A percentile compares a stretch with the other conserved stretches of the same genome.
Evolutionary conservation across 2,329 filamentous ascomycete species (phyloP).

Genomic region (Penicillium rolfsii): DNA sequence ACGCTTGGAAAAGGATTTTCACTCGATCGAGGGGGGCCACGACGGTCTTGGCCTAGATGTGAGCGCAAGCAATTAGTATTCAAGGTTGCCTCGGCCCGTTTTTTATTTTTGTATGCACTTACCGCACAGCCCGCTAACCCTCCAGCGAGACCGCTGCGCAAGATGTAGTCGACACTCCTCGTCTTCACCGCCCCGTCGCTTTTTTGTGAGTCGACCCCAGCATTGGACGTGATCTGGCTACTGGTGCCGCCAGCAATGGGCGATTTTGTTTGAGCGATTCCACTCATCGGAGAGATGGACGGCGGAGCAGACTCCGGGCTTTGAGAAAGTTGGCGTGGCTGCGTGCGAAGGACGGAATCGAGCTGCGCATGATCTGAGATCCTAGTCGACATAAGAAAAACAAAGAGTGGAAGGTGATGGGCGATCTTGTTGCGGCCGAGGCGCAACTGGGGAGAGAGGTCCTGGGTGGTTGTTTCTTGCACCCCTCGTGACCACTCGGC

Average conservation of each 20-base stretch:
- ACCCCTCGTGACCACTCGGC: slow-evolving; percentile 32
- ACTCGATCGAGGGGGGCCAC: slow-evolving; percentile 96
- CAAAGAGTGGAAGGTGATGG: slow-evolving; percentile 2
- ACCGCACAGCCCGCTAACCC: slow-evolving; percentile 91
- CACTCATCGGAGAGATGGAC: slow-evolving; percentile 37
- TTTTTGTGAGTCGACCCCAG: slow-evolving; percentile 22
- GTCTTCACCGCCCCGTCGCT: slow-evolving; percentile 43
- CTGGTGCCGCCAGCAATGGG: slow-evolving; percentile 26
- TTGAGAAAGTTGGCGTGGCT: slow-evolving; percentile 14
- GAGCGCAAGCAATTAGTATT: slow-evolving; percentile 13
- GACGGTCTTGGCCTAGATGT: slow-evolving; percentile 80
- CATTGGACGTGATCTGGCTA: slow-evolving; percentile 21
- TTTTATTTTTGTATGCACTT: slow-evolving; percentile 42
- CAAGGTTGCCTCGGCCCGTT: not conserved
- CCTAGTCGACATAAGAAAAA: slow-evolving; percentile 32
- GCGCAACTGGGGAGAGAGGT: slow-evolving; percentile 18
- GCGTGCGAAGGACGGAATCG: slow-evolving; percentile 20
- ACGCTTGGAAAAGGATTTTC: slow-evolving; percentile 97
- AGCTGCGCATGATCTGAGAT: slow-evolving; percentile 36
- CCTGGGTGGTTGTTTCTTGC: slow-evolving; percentile 22
- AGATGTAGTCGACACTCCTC: slow-evolving; percentile 77
- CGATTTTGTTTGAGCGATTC: slow-evolving; percentile 32
- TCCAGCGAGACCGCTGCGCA: slow-evolving; percentile 82
- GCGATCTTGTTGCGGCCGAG: slow-evolving; percentile 24
- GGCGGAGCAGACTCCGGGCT: slow-evolving; percentile 25